Evolutionary conservation across 352 stramenopile species (phyloP), one percentile per base, ranked within the genome.

Genomic region (Phytophthora cajani): DNA sequence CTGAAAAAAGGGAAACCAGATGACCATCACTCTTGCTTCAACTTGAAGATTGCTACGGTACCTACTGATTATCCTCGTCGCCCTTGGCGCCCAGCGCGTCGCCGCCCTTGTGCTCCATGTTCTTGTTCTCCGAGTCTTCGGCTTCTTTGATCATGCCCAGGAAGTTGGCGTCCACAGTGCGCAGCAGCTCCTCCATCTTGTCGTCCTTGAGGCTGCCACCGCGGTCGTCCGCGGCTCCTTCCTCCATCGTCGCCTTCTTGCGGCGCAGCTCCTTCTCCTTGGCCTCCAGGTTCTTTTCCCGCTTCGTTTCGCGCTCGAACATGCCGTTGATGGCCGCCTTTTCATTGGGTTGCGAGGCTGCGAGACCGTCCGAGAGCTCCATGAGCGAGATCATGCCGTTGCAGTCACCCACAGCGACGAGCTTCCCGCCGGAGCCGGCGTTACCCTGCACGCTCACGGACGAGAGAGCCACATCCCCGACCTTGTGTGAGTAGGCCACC

Each of bases 281-380:
- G 8, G 90, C 84, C 77, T 97, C 93, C 36, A 98, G 76, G 72
- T 98, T 98, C 76, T 98, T 98, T 71, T 98, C 95, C 23, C 94
- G 87, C 78, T 98, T 99, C n/a, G 94, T 98, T 72, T 99, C 97
- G 40, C 97, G 80, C 77, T 99, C 97, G 60, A 99, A 98, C 91
- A 99, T 98, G 60, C 90, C 83, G 67, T 95, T 97, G 58, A 99
- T 98, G 27, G 93, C 90, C 1, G 82, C 83, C 71, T 99, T 99
- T 64, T 99, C 97, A 69, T 98, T 98, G 25, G 82, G 85, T 71
- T 98, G 92, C 17, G 92, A 82, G 23, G 84, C 77, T 42, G 96
- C 94, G 5, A 99, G 85, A 0, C 90, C 94, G 67, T 98, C 92
- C 33, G 91, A 99, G 30, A 99, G 84, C 78, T 99, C 95, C 67